These are phyloP conservation scores for Sequoiadendron giganteum DNA, from an alignment of 75 land plant genomes.

Conservation along the genomic window DNA sequence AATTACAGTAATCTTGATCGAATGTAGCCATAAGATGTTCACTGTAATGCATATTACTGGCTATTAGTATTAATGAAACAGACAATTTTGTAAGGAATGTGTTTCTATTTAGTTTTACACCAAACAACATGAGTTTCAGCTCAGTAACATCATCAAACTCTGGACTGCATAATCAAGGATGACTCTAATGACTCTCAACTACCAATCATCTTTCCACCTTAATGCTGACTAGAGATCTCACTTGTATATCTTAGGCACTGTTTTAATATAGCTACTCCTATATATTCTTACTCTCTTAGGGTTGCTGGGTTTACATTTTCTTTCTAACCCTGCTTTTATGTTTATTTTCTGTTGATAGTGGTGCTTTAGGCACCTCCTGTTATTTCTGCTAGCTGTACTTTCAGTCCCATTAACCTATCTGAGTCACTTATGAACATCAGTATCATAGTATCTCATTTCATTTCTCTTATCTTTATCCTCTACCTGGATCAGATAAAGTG, in stretches of 20 bases:
- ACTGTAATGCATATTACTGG: not conserved
- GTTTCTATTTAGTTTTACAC: not conserved
- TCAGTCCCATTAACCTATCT: not conserved
- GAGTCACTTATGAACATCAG: not conserved
- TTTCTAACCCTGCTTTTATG: not conserved
- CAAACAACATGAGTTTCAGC: not conserved
- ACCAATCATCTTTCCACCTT: not conserved
- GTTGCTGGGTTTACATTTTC: not conserved
- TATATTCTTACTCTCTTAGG: not conserved
- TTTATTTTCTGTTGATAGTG: not conserved
- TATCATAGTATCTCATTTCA: not conserved
- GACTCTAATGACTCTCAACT: not conserved
- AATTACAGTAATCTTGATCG: not conserved
- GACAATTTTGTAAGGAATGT: not conserved
- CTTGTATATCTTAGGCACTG: not conserved
- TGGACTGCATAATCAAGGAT: not conserved
- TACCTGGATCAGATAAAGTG: not conserved
- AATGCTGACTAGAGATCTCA: not conserved
- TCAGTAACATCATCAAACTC: not conserved
- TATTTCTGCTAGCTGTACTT: not conserved
- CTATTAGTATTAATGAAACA: not conserved
- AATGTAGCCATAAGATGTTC: not conserved
- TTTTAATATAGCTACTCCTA: not conserved
- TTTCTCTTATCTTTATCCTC: not conserved
- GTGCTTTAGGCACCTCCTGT: not conserved